Evolutionary conservation across 2,329 filamentous ascomycete genomes (phyloP).

Genomic region (Arthrobotrys conoides): DNA sequence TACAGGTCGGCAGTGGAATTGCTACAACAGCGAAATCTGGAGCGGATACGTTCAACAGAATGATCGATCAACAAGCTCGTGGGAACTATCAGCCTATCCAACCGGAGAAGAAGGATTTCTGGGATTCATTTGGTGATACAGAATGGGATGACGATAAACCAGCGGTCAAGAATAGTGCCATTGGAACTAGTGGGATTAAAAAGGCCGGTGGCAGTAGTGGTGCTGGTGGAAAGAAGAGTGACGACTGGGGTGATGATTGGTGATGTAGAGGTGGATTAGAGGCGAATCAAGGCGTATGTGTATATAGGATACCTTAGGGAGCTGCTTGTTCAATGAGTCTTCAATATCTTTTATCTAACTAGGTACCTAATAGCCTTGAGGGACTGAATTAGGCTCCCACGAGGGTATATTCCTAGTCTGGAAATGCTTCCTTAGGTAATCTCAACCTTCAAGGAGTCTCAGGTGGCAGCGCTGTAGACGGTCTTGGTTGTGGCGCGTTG

Average conservation of each 20-base stretch:
- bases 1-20: constrained; percentile 42
- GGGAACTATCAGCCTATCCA: constrained; percentile 68
- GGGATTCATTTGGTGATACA: constrained; percentile 87
- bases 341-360: neutral
- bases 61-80: constrained; percentile 73
- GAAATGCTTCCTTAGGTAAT: neutral
- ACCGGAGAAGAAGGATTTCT: constrained; percentile 84
- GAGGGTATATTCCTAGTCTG: neutral
- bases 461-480: constrained; percentile 31
- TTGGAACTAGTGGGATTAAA: constrained; percentile 77
- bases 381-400: too few relatives aligned
- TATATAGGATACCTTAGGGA: constrained; percentile 56
- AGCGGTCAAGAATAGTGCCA: constrained; percentile 68
- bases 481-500: neutral
- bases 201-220: constrained; percentile 65
- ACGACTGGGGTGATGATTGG: constrained; percentile 64
- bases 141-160: constrained; percentile 66
- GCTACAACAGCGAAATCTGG: constrained; percentile 66
- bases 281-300: constrained; percentile 50
- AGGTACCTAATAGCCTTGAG: too few relatives aligned
- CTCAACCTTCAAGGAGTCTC: neutral
- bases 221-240: constrained; percentile 63
- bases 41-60: constrained; percentile 76
- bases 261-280: constrained; percentile 12
- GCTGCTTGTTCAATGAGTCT: constrained; percentile 33